phyloP scores from a whole-genome alignment of 1,139 yeast genomes.

The Wickerhamiella infanticola region DNA sequence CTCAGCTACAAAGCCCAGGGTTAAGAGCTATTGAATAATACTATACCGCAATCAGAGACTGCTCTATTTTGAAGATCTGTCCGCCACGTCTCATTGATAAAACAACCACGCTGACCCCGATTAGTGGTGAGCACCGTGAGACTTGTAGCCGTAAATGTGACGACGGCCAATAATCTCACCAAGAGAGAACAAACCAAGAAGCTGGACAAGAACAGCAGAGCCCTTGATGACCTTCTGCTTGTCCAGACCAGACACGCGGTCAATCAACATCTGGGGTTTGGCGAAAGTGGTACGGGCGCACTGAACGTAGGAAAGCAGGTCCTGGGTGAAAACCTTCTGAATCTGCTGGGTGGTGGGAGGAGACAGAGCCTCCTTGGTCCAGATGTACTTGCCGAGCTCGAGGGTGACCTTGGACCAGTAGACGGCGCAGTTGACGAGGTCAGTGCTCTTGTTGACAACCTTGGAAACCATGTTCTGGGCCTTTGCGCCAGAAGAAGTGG shows the following conservation, averaged over 20 bases:
- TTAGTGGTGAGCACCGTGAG: constrained; percentile 6
- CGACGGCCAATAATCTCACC: constrained; percentile 98
- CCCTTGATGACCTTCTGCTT: constrained; percentile 50
- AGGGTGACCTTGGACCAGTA: constrained; percentile 87
- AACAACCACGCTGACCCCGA: background rate
- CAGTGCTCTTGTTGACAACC: constrained; percentile 33
- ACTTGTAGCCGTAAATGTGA: constrained; percentile 68
- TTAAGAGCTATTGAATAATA: background rate
- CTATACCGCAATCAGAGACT: background rate
- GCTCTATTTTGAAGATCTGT: background rate
- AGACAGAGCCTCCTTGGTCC: constrained; percentile 80
- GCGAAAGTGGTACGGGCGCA: constrained; percentile 23
- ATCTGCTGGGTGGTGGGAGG: constrained; percentile 77
- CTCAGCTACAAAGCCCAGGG: no score
- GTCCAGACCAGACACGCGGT: constrained; percentile 31
- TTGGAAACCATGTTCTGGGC: constrained; percentile 31
- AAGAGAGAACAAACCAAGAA: constrained; percentile 78
- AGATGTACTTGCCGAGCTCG: constrained; percentile 80
- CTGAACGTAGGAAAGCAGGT: constrained; percentile 15
- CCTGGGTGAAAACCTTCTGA: constrained; percentile 53
- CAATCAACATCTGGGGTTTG: constrained; percentile 21
- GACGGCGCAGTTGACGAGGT: constrained; percentile 19
- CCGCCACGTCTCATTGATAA: background rate
- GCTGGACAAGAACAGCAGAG: constrained; percentile 66
- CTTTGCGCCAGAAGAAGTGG: constrained; percentile 25